Conservation (phyloP, 805 yeast species). For the Jamesozyma hellenica region DNA sequence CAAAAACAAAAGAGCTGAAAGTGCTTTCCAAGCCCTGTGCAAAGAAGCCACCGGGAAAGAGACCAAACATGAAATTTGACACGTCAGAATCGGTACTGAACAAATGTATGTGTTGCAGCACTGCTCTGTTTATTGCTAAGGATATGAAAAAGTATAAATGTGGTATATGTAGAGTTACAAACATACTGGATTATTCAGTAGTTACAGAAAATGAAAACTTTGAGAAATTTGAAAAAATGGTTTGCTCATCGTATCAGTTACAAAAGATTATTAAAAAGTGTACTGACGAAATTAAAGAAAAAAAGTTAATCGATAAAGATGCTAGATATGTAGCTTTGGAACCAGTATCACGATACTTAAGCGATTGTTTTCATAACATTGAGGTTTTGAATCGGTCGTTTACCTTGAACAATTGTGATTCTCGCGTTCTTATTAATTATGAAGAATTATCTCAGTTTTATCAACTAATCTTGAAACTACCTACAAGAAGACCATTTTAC, state of each 20-base stretch:
- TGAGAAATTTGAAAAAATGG: background rate
- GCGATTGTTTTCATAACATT: slow-evolving; percentile 38
- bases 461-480: slow-evolving; percentile 37
- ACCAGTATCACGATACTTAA: slow-evolving; percentile 42
- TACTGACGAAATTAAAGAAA: background rate
- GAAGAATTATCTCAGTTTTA: slow-evolving; percentile 40
- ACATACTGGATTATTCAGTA: slow-evolving; percentile 8
- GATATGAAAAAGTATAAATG: slow-evolving; percentile 41
- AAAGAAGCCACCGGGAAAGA: background rate
- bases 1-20: slow-evolving; percentile 1
- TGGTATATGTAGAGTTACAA: slow-evolving; percentile 48
- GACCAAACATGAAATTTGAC: background rate
- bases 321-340: slow-evolving; percentile 29
- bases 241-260: slow-evolving; percentile 5
- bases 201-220: background rate
- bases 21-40: slow-evolving; percentile 1
- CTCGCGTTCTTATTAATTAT: slow-evolving; percentile 35
- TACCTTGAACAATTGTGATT: slow-evolving; percentile 15
- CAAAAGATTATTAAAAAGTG: slow-evolving; percentile 5
- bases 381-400: slow-evolving; percentile 48
- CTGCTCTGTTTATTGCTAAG: slow-evolving; percentile 32
- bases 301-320: slow-evolving; percentile 2
- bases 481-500: slow-evolving; percentile 52
- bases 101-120: slow-evolving; percentile 40
- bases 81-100: background rate